Conservation (phyloP, 805 yeast genomes). For the Hanseniaspora meyeri region DNA sequence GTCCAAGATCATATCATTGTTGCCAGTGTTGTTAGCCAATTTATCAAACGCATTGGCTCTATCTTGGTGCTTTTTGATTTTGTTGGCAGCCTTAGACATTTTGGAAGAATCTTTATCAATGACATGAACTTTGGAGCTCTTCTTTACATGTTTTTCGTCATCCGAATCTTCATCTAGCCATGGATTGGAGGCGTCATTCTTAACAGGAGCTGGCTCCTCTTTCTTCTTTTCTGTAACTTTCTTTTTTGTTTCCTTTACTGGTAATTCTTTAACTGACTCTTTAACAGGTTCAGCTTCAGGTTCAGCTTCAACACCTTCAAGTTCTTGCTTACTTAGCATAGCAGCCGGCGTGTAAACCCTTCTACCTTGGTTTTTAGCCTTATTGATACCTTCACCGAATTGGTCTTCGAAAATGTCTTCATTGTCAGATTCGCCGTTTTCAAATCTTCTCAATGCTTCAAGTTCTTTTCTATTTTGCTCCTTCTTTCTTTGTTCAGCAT, state of each 20-base stretch:
- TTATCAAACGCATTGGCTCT: conserved; percentile 20
- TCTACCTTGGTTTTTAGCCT: conserved; percentile 59
- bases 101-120: conserved; percentile 41
- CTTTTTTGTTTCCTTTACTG: conserved; percentile 11
- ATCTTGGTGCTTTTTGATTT: conserved; percentile 28
- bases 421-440: conserved; percentile 33
- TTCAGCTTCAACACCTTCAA: conserved; percentile 31
- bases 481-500: conserved; percentile 63
- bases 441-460: conserved; percentile 39
- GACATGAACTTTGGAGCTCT: conserved; percentile 36
- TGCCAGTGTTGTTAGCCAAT: conserved; percentile 14
- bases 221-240: not conserved
- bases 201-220: not conserved
- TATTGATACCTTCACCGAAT: conserved; percentile 35
- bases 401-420: conserved; percentile 26
- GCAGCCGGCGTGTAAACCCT: conserved; percentile 58
- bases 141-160: conserved; percentile 22
- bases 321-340: conserved; percentile 29
- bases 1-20: conserved; percentile 26
- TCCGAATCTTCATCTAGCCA: conserved; percentile 35
- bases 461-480: conserved; percentile 46
- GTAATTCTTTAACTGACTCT: not conserved
- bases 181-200: conserved; percentile 30
- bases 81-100: conserved; percentile 36
- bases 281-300: conserved; percentile 1